These are phyloP conservation scores for Naegleria lovaniensis DNA, from an alignment of 208 protist species.

Conservation along the genomic window DNA sequence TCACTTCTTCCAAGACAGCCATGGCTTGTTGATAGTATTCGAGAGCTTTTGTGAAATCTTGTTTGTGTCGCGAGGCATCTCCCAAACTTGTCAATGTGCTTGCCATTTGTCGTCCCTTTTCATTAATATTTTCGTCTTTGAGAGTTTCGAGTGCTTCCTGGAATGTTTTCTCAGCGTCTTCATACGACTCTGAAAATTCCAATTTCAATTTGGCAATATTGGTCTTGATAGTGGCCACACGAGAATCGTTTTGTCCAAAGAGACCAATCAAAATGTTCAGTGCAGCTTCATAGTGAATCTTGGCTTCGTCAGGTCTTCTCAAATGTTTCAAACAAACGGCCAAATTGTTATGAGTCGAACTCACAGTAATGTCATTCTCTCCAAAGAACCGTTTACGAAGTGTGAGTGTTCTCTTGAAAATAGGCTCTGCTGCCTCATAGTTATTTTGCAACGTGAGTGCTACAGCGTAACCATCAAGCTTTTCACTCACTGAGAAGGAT, in stretches of 20 bases:
- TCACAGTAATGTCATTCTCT: background rate
- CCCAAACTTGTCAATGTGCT: background rate
- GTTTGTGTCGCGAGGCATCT: background rate
- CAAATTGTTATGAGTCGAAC: background rate
- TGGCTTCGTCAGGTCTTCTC: background rate
- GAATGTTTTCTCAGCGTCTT: background rate
- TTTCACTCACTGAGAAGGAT: background rate
- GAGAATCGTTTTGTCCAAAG: background rate
- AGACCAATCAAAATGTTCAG: background rate
- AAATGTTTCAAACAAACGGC: background rate
- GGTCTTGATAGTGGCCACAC: background rate
- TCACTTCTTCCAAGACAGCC: background rate
- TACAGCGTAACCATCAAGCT: background rate
- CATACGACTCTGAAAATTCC: background rate
- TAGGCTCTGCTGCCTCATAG: background rate
- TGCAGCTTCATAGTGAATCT: background rate
- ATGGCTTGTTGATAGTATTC: conserved; percentile 22
- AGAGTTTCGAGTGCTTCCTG: background rate
- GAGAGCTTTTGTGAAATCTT: background rate
- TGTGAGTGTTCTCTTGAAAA: background rate
- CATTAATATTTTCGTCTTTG: background rate
- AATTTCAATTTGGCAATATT: background rate
- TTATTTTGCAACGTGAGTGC: background rate
- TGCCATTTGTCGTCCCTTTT: background rate
- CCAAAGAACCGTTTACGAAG: background rate